These are phyloP conservation scores for Apiospora pterosperma DNA, from an alignment of 2,329 filamentous ascomycete species.

Conservation along the genomic window DNA sequence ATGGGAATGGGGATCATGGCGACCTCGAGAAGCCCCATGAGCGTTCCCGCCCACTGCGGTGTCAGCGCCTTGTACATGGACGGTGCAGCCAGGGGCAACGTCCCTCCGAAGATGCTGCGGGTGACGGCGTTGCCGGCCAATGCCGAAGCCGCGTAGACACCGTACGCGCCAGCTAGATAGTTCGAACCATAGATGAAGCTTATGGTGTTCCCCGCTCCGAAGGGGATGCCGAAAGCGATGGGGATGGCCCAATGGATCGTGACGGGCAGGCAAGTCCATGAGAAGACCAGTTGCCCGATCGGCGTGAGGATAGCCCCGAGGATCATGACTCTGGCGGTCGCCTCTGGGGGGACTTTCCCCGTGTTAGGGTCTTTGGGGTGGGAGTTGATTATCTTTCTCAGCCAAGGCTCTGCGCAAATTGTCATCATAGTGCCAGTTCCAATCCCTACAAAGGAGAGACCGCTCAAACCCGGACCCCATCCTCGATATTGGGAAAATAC, in stretches of 20 bases:
- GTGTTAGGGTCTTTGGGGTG: conserved; percentile 74
- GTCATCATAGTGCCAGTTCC: conserved; percentile 61
- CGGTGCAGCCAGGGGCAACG: conserved; percentile 70
- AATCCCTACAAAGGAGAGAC: conserved; percentile 74
- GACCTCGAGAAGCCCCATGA: conserved; percentile 71
- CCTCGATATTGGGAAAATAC: conserved; percentile 73
- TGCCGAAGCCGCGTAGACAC: conserved; percentile 77
- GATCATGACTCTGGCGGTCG: conserved; percentile 76
- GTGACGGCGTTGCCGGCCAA: conserved; percentile 77
- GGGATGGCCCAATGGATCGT: conserved; percentile 80
- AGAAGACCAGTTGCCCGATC: conserved; percentile 78
- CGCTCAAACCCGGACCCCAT: conserved; percentile 71
- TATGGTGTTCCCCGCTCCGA: conserved; percentile 71
- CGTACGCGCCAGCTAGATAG: conserved; percentile 76
- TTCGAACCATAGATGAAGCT: conserved; percentile 82
- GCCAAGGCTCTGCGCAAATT: conserved; percentile 65
- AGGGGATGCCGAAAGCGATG: conserved; percentile 74
- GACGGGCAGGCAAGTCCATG: conserved; percentile 78
- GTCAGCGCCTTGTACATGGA: conserved; percentile 67
- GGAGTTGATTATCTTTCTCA: conserved; percentile 72
- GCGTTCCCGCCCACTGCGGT: conserved; percentile 75
- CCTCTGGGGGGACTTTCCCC: conserved; percentile 71
- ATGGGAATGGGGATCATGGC: conserved; percentile 75
- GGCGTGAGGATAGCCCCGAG: conserved; percentile 73
- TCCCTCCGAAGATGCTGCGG: conserved; percentile 70